Percentiles rank a stretch among this genome's conserved stretches.
These are phyloP conservation scores for Fusarium tanahbumbuense DNA, from an alignment of 2,329 filamentous ascomycete genomes.

Conservation along the genomic window DNA sequence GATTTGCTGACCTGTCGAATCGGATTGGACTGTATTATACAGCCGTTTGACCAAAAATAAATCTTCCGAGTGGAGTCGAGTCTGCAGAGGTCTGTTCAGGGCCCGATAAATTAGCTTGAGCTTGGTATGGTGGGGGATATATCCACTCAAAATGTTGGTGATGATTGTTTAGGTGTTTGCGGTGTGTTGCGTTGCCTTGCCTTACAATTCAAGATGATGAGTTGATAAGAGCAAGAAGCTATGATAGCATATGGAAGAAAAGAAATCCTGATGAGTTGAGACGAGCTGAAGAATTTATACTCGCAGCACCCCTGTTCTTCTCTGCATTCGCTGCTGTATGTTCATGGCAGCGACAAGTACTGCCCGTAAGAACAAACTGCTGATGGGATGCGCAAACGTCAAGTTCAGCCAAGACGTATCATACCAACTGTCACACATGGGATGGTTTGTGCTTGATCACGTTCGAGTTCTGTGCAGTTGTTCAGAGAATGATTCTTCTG, in stretches of 20 bases:
- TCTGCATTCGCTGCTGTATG: constrained; percentile 1
- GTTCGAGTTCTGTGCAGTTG: background rate
- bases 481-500: background rate
- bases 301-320: constrained; percentile 3
- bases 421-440: background rate
- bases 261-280: background rate
- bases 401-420: background rate
- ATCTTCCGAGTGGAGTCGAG: constrained; percentile 28
- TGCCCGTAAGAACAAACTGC: background rate
- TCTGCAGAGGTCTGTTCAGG: constrained; percentile 8
- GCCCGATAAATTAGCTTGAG: constrained; percentile 31
- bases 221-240: background rate
- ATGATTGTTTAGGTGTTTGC: background rate
- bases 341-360: background rate
- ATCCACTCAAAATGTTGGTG: constrained; percentile 19
- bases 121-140: constrained; percentile 25
- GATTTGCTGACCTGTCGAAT: constrained; percentile 17
- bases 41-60: constrained; percentile 18
- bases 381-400: background rate
- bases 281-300: background rate
- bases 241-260: background rate
- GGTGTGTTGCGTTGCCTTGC: too few relatives aligned
- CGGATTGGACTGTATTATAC: constrained; percentile 8
- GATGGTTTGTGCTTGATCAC: background rate
- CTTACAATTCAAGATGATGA: background rate